A percentile compares a stretch with the other conserved stretches of the same genome.
These are phyloP conservation scores for Pseudogymnoascus sp. DNA, from an alignment of 2,329 filamentous ascomycete genomes.

Conservation along the genomic window DNA sequence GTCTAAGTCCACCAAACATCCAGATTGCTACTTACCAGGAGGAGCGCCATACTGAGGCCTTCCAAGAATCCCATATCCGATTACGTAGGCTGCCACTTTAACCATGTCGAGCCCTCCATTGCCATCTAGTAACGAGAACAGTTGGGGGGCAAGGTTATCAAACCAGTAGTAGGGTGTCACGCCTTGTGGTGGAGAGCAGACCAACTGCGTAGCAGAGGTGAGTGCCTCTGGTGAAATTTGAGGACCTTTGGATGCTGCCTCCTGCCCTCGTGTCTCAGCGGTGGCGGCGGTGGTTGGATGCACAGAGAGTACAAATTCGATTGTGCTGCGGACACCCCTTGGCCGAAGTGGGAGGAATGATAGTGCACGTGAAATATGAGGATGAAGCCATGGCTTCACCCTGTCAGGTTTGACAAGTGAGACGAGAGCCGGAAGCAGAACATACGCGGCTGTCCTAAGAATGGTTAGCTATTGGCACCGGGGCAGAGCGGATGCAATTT, in stretches of 20 bases:
- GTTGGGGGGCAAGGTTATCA: conserved; percentile 50
- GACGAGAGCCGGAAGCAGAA: conserved; percentile 55
- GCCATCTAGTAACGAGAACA: conserved; percentile 56
- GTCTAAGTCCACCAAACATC: background rate
- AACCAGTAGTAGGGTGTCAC: conserved; percentile 51
- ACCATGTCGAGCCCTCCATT: conserved; percentile 48
- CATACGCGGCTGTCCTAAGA: conserved; percentile 39
- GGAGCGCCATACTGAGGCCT: conserved; percentile 55
- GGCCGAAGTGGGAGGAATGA: conserved; percentile 53
- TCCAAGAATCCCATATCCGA: conserved; percentile 60
- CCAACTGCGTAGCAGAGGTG: conserved; percentile 52
- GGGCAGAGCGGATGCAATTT: background rate
- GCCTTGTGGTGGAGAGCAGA: conserved; percentile 51
- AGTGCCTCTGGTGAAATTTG: conserved; percentile 63
- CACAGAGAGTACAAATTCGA: conserved; percentile 65
- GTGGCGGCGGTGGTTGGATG: conserved; percentile 39
- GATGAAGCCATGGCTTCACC: conserved; percentile 52
- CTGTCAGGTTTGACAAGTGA: conserved; percentile 54
- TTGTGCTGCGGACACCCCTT: conserved; percentile 57
- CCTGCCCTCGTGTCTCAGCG: background rate
- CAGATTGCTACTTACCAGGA: conserved; percentile 37
- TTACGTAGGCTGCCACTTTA: conserved; percentile 53
- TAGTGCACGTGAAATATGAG: conserved; percentile 48
- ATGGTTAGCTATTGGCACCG: background rate
- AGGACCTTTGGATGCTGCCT: conserved; percentile 41